These are phyloP conservation scores for Zygosaccharomyces bailii DNA, from an alignment of 805 yeast genomes.

Conservation along the genomic window DNA sequence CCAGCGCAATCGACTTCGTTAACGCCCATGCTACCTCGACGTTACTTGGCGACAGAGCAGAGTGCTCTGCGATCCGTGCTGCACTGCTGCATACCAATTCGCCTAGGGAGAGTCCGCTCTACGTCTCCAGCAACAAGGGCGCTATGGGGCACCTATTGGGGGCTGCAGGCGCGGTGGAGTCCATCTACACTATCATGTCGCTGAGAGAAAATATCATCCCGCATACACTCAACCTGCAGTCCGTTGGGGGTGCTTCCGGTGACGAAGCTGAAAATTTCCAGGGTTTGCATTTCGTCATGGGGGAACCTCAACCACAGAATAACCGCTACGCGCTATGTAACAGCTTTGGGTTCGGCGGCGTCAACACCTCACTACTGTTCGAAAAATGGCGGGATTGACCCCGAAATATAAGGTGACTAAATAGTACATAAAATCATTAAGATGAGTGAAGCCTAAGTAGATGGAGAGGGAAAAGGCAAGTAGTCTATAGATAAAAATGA, in stretches of 20 bases:
- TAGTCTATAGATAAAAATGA: not conserved
- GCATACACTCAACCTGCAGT: constrained; percentile 71
- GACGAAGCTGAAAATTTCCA: constrained; percentile 40
- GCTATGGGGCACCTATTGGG: constrained; percentile 92
- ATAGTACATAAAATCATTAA: not conserved
- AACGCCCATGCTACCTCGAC: constrained; percentile 99
- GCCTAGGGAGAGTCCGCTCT: constrained; percentile 26
- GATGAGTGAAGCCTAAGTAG: not conserved
- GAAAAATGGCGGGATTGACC: constrained; percentile 30
- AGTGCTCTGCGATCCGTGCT: constrained; percentile 62
- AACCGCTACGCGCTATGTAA: constrained; percentile 69
- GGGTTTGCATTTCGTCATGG: constrained; percentile 56
- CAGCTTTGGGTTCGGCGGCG: constrained; percentile 98
- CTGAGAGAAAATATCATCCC: constrained; percentile 59
- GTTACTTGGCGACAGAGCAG: constrained; percentile 82
- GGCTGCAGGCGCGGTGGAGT: constrained; percentile 94
- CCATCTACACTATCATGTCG: constrained; percentile 73
- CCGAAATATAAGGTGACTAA: not conserved
- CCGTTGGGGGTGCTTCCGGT: constrained; percentile 48
- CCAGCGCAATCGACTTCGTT: constrained; percentile 61
- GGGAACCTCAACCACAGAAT: constrained; percentile 40
- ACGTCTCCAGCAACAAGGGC: constrained; percentile 82
- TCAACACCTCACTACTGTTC: constrained; percentile 73
- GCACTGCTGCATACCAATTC: constrained; percentile 30
- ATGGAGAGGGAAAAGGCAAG: not conserved